phyloP scores from a whole-genome alignment of 192 early-diverging fungal genomes.

The Podila epicladia region DNA sequence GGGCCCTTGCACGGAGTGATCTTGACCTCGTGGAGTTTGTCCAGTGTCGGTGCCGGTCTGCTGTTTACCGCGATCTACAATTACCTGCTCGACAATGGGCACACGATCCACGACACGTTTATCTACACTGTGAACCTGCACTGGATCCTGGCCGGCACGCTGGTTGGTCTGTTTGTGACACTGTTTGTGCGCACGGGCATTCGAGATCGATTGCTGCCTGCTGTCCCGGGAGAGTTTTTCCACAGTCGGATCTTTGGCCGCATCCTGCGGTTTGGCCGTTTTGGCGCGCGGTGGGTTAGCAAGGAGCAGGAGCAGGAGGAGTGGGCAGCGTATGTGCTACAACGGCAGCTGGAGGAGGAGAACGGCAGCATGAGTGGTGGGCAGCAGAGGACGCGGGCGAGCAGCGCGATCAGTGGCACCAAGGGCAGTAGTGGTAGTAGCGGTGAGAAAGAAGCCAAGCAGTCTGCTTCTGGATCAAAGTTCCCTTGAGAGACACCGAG shows the following conservation, averaged over 20 bases:
- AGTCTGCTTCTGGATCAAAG: too few species aligned
- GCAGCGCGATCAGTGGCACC: not conserved
- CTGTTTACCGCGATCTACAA: slow-evolving; percentile 71
- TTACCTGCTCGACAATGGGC: slow-evolving; percentile 50
- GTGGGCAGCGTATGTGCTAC: slow-evolving; percentile 34
- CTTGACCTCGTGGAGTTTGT: slow-evolving; percentile 79
- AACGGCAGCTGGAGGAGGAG: slow-evolving; percentile 39
- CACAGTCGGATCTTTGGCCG: slow-evolving; percentile 63
- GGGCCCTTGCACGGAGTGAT: slow-evolving; percentile 78
- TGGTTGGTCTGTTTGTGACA: slow-evolving; percentile 64
- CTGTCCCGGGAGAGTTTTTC: slow-evolving; percentile 68
- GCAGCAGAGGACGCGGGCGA: not conserved
- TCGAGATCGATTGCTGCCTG: slow-evolving; percentile 72
- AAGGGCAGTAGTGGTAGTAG: not conserved
- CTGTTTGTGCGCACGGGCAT: slow-evolving; percentile 70
- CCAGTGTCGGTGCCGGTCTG: slow-evolving; percentile 78
- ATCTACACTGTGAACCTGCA: slow-evolving; percentile 71
- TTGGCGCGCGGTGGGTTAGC: slow-evolving; percentile 32
- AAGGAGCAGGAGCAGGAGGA: slow-evolving; percentile 26
- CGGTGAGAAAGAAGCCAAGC: not conserved
- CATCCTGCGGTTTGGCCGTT: slow-evolving; percentile 61
- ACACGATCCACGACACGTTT: slow-evolving; percentile 61
- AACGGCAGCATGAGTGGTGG: not conserved
- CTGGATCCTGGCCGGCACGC: slow-evolving; percentile 73
- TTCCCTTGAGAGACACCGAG: too few species aligned